These are phyloP conservation scores for Picea glauca DNA, from an alignment of 75 land plant genomes.

Conservation along the genomic window DNA sequence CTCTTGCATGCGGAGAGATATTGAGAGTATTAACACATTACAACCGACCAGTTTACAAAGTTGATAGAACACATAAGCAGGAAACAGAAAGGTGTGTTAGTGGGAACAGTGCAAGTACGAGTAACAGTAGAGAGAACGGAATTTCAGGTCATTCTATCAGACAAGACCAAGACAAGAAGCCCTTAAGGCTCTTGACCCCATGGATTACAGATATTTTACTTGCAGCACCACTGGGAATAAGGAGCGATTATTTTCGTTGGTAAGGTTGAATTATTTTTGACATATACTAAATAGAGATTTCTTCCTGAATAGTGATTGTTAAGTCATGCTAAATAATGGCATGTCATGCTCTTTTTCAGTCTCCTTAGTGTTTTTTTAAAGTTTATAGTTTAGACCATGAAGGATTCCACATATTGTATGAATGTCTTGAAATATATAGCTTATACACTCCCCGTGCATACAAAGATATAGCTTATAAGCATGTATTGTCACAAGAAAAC, in stretches of 20 bases:
- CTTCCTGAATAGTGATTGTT: not conserved
- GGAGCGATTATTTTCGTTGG: slow-evolving; percentile 94
- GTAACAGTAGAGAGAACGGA: slow-evolving; percentile 24
- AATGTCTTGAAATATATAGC: not conserved
- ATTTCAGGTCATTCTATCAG: slow-evolving; percentile 4
- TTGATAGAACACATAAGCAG: slow-evolving; percentile 28
- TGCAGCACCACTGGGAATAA: slow-evolving; percentile 80
- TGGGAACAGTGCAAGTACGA: slow-evolving; percentile 43
- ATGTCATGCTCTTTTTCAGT: not conserved
- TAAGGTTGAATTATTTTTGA: slow-evolving; percentile 21
- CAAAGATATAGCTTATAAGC: too few relatives aligned
- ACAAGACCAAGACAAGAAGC: slow-evolving; percentile 59
- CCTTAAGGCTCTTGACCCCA: slow-evolving; percentile 76
- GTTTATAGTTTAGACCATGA: not conserved
- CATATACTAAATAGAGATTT: not conserved
- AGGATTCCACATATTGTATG: not conserved
- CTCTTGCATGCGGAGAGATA: slow-evolving; percentile 88
- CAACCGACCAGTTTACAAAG: slow-evolving; percentile 76
- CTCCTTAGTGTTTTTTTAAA: not conserved
- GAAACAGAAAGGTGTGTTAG: slow-evolving; percentile 45
- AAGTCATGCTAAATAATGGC: not conserved
- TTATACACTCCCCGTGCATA: not conserved
- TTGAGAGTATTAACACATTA: slow-evolving; percentile 86
- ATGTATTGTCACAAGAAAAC: too few relatives aligned
- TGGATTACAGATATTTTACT: slow-evolving; percentile 95